These are phyloP conservation scores for Pseudomonodictys pantanalensis DNA, from an alignment of 495 filamentous ascomycete species.

Conservation along the genomic window DNA sequence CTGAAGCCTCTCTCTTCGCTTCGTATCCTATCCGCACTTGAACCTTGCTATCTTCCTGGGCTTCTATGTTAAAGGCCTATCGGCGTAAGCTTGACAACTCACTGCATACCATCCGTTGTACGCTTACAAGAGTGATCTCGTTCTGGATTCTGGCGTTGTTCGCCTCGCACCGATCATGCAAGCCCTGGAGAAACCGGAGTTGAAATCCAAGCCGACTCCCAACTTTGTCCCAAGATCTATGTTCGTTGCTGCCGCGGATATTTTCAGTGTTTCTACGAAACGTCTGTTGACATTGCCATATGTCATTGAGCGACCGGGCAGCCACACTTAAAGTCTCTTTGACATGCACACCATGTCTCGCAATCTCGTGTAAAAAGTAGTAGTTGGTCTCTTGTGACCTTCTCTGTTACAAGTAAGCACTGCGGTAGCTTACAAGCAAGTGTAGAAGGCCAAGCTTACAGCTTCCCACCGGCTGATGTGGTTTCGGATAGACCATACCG, in stretches of 20 bases:
- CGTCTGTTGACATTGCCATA: slow-evolving; percentile 39
- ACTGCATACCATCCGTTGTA: background rate
- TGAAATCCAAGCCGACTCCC: background rate
- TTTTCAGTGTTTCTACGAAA: slow-evolving; percentile 8
- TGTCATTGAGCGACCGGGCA: slow-evolving; percentile 38
- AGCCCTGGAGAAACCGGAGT: slow-evolving; percentile 6
- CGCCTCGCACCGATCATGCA: slow-evolving; percentile 1
- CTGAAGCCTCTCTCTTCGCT: background rate
- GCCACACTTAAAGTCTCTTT: slow-evolving; percentile 48
- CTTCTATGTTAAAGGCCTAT: slow-evolving; percentile 2
- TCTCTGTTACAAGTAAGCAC: slow-evolving; percentile 3
- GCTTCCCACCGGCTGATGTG: slow-evolving; percentile 20
- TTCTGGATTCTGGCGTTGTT: slow-evolving; percentile 11
- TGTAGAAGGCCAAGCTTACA: background rate
- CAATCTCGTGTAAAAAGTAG: slow-evolving; percentile 43
- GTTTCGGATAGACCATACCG: slow-evolving; percentile 12
- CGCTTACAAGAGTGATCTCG: slow-evolving; percentile 6
- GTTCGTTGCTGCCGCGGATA: slow-evolving; percentile 2
- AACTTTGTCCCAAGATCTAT: slow-evolving; percentile 5
- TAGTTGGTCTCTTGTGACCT: slow-evolving; percentile 14
- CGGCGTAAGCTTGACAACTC: background rate
- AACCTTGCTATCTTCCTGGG: slow-evolving; percentile 3
- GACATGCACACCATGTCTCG: slow-evolving; percentile 50
- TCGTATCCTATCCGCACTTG: background rate
- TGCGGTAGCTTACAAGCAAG: slow-evolving; percentile 3